A percentile compares a stretch with the other conserved stretches of the same genome.
phyloP scores from a whole-genome alignment of 345 rosid genomes.

The Ricinus communis region DNA sequence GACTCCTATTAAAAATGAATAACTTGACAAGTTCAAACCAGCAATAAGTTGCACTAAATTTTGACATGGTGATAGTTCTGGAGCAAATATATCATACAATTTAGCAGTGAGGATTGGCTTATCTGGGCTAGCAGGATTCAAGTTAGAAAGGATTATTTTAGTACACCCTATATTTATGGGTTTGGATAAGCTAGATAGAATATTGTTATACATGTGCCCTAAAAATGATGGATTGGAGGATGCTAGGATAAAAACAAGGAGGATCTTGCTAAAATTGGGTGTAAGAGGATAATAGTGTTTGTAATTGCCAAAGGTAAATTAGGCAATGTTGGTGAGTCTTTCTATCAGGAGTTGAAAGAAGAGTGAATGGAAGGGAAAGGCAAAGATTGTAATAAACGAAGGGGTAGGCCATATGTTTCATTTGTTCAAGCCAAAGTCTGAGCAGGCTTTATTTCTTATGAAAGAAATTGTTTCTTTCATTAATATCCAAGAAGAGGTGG shows the following conservation, averaged over 20 bases:
- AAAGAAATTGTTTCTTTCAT: background rate
- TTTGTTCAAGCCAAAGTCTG: background rate
- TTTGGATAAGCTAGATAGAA: background rate
- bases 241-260: slow-evolving; percentile 40
- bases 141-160: background rate
- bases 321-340: background rate
- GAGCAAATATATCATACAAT: slow-evolving; percentile 12
- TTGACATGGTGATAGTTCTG: slow-evolving; percentile 22
- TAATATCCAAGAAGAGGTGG: background rate
- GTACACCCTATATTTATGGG: slow-evolving; percentile 40
- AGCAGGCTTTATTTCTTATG: background rate
- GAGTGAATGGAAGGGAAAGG: slow-evolving; percentile 4
- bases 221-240: slow-evolving; percentile 30
- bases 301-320: background rate
- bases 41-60: no score
- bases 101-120: slow-evolving; percentile 12
- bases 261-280: slow-evolving; percentile 1
- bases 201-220: slow-evolving; percentile 37
- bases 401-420: slow-evolving; percentile 12
- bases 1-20: no score
- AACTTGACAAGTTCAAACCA: no score
- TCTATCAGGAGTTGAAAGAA: background rate
- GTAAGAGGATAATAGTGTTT: slow-evolving; percentile 2
- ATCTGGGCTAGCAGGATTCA: background rate
- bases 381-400: background rate